Base-by-base conservation (phyloP, 805 yeast genomes). In the Nakazawaea ishiwadae region DNA sequence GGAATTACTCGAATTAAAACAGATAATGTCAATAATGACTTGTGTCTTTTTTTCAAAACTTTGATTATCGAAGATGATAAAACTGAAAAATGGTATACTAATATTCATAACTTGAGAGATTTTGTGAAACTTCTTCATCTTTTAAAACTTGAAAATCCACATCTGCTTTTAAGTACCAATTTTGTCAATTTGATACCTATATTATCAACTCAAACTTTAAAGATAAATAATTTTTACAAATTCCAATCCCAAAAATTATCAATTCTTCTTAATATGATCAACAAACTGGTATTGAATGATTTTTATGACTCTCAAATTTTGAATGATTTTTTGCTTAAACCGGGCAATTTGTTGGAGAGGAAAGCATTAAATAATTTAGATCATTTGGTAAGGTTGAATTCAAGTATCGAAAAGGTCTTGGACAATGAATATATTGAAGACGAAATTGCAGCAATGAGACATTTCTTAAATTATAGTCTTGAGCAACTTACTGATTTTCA, bases 401-500 rank as follows among this genome's bases (percentile, higher is more conserved):
- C 18, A 26, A 9, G n/a, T 5, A 4, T 5, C 5, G 23, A 27
- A 21, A 33, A 32, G 17, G 3, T 4, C 3, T 11, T 15, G 26
- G 9, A 26, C 10, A 30, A 34, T 42, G 17, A 40, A n/a, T 36
- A 32, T 41, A 20, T 45, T 31, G 42, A 32, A 4, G 70, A 68
- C 29, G 66, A 65, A 36, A 53, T 68, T 19, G 57, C 59, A 11
- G 79, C 67, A 38, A 70, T 73, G 40, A 71, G 67, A 36, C 64
- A 65, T 26, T 79, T 79, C 48, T 47, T 77, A 23, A 64, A 63
- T 28, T 77, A 63, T 45, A 69, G 81, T 0, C 42, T 57, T 17
- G 57, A 60, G 8, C 81, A 77, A 48, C 53, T 78, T 15, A 49
- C 47, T 3, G 51, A 49, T 4, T 66, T 66, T 42, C 51, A 56